Base-by-base conservation (phyloP, 495 filamentous ascomycete genomes). In the Rhypophila decipiens region DNA sequence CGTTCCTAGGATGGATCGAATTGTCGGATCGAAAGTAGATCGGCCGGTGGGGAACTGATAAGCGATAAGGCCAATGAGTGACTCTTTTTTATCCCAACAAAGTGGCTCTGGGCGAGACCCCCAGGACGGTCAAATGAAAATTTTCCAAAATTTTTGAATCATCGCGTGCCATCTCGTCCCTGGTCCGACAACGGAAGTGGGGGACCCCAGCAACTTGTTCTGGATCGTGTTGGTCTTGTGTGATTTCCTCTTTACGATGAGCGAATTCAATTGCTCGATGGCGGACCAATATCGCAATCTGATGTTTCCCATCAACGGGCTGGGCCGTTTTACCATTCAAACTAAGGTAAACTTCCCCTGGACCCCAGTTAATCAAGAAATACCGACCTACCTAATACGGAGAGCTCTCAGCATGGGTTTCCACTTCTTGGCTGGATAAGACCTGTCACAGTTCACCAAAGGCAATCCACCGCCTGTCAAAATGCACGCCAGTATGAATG, bases 51-150 rank as follows among this genome's bases (percentile, higher is more conserved):
- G 51, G 58, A n/a, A n/a, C n/a, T n/a, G n/a, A n/a, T 55, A 56
- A 53, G 23, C 46, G 58, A 61, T 61, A 61, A 58, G 58, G 36
- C 47, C 58, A n/a, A 15, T 10, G 11, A 23, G 55, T 58, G 55
- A 61, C 55, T 61, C 50, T 50, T 57, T 46, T 46, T 41, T 15
- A 23, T 11, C 18, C 21, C 21, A 2, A 12, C 9, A 10, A 9
- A 2, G 38, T 13, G 7, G 3, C 44, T 24, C 44, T 27, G 19
- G 43, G 17, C 20, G 24, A 5, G 41, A 11, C 27, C 23, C 41
- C 3, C 27, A n/a, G n/a, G 24, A 37, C n/a, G 35, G 39, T 23
- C 45, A 34, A 42, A 24, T 39, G 35, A 46, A 40, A 46, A 46
- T 46, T 46, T 50, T 36, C 18, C 18, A 42, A 50, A 50, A 50